Conservation (phyloP, 306 rosid genomes). For the Castanopsis chinensis region DNA sequence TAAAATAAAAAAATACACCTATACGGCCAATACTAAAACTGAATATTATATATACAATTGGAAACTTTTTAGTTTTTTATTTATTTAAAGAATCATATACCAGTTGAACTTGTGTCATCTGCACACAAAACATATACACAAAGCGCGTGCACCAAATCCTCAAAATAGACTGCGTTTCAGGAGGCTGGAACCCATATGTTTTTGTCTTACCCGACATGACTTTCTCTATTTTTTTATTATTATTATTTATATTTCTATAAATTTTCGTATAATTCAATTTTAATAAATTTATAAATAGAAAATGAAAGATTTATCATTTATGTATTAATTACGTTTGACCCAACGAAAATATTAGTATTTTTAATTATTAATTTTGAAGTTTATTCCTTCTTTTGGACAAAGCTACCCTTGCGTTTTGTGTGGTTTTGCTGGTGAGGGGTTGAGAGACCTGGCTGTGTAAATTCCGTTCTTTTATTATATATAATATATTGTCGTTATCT, state of each 20-base stretch:
- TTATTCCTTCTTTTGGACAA: background rate
- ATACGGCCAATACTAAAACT: too few relatives aligned
- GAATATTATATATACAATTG: too few relatives aligned
- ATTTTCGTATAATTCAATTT: background rate
- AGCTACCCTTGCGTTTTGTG: background rate
- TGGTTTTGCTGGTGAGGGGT: background rate
- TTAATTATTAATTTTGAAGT: background rate
- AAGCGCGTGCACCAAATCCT: slow-evolving; percentile 12
- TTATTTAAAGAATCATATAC: too few relatives aligned
- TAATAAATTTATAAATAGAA: too few relatives aligned
- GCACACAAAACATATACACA: background rate
- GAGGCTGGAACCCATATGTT: slow-evolving; percentile 5
- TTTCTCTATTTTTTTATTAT: background rate
- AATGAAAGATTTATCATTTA: background rate
- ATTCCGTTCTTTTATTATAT: background rate
- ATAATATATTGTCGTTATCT: background rate
- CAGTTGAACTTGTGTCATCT: background rate
- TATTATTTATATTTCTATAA: background rate
- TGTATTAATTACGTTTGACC: too few relatives aligned
- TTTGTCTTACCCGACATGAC: background rate
- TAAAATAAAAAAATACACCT: too few relatives aligned
- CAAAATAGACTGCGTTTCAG: background rate
- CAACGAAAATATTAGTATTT: too few relatives aligned
- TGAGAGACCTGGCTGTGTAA: background rate
- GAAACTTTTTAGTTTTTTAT: too few relatives aligned